phyloP scores from a whole-genome alignment of 306 rosid genomes.

The Prunus mira region DNA sequence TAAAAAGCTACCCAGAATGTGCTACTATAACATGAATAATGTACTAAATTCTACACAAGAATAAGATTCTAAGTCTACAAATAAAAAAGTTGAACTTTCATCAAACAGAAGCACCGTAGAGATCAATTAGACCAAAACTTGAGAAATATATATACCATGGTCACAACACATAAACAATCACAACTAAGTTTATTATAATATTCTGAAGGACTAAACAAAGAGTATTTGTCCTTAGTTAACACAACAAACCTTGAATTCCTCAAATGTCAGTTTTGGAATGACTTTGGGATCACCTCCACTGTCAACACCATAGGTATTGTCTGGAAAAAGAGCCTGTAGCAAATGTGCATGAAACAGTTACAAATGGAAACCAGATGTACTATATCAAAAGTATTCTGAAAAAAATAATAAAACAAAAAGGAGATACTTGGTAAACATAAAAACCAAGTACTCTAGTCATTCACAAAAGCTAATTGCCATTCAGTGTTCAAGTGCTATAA shows the following conservation, averaged over 20 bases:
- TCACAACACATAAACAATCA: neutral
- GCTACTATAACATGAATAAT: neutral
- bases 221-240: neutral
- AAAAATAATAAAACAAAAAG: neutral
- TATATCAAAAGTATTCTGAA: neutral
- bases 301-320: constrained; percentile 91
- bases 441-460: neutral
- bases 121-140: neutral
- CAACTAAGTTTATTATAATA: neutral
- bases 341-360: constrained; percentile 19
- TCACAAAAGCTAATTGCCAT: neutral
- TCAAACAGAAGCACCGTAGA: neutral
- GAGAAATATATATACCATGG: neutral
- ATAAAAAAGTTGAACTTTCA: neutral
- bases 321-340: constrained; percentile 90
- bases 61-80: neutral
- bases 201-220: neutral
- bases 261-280: constrained; percentile 85
- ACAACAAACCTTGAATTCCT: constrained; percentile 80
- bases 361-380: neutral
- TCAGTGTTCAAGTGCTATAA: neutral
- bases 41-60: neutral
- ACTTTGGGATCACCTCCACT: constrained; percentile 95
- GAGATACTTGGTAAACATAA: neutral
- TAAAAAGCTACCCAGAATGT: neutral